These are phyloP conservation scores for Kockiozyma suomiensis DNA, from an alignment of 805 yeast genomes.

Conservation along the genomic window DNA sequence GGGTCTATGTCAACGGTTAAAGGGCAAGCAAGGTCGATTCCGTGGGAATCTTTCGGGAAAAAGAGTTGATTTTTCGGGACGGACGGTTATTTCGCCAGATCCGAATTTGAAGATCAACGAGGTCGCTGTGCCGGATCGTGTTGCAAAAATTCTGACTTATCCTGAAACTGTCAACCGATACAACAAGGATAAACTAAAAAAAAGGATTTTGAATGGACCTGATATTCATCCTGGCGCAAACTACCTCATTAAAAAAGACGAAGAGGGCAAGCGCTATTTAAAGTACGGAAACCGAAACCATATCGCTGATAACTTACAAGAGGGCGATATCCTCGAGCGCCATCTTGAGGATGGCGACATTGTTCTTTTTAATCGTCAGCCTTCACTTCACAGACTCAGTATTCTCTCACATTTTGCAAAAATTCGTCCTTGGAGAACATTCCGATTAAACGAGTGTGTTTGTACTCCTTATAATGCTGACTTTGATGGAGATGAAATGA, in stretches of 20 bases:
- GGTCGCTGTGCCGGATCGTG: slow-evolving; percentile 97
- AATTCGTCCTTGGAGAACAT: slow-evolving; percentile 97
- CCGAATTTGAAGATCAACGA: slow-evolving; percentile 94
- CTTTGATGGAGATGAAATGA: slow-evolving; percentile 99
- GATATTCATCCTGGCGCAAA: slow-evolving; percentile 95
- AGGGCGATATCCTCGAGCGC: slow-evolving; percentile 94
- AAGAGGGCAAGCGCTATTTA: slow-evolving; percentile 81
- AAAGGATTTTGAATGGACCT: slow-evolving; percentile 80
- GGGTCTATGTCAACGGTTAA: slow-evolving; percentile 94
- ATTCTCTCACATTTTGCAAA: slow-evolving; percentile 95
- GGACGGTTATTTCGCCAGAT: slow-evolving; percentile 98
- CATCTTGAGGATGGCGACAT: slow-evolving; percentile 97
- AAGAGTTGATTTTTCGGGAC: slow-evolving; percentile 96
- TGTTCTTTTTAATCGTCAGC: slow-evolving; percentile 95
- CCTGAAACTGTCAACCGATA: slow-evolving; percentile 94
- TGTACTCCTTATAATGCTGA: slow-evolving; percentile 99
- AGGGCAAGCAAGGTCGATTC: slow-evolving; percentile 98
- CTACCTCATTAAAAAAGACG: slow-evolving; percentile 75
- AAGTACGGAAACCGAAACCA: slow-evolving; percentile 83
- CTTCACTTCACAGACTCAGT: slow-evolving; percentile 91
- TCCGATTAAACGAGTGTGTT: slow-evolving; percentile 95
- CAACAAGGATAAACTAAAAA: slow-evolving; percentile 75
- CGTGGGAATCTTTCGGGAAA: slow-evolving; percentile 98
- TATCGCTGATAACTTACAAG: slow-evolving; percentile 71
- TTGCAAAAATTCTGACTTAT: slow-evolving; percentile 91